Evolutionary conservation across 495 filamentous ascomycete genomes (phyloP).

Genomic region (Aspergillus avenaceus): DNA sequence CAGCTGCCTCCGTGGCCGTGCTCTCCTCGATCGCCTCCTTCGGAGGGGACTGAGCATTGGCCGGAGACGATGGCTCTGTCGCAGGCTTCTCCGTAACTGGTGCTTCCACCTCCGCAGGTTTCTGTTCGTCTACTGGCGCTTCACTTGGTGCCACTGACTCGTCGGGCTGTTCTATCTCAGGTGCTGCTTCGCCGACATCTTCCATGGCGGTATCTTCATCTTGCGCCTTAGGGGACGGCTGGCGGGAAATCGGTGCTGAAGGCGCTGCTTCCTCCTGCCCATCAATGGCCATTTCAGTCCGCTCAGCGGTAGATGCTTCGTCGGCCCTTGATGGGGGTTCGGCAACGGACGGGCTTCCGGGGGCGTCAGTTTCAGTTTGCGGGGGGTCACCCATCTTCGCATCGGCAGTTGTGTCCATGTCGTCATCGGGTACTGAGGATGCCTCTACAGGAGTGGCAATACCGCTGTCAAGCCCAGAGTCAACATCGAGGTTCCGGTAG

Average conservation of each 20-base stretch:
- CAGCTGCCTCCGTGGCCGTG: constrained; percentile 11
- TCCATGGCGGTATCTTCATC: constrained; percentile 65
- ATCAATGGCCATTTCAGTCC: constrained; percentile 36
- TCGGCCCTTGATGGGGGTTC: constrained; percentile 29
- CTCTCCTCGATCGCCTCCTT: constrained; percentile 21
- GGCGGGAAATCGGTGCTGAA: constrained; percentile 37
- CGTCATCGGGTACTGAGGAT: constrained; percentile 48
- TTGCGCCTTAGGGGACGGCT: constrained; percentile 45
- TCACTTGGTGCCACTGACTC: constrained; percentile 13
- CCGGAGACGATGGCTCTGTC: constrained; percentile 18
- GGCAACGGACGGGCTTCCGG: constrained; percentile 17
- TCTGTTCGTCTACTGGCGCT: constrained; percentile 16
- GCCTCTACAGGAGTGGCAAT: constrained; percentile 49
- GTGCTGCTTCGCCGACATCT: constrained; percentile 39
- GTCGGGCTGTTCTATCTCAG: constrained; percentile 20
- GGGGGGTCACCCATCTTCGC: constrained; percentile 46
- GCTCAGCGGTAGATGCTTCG: constrained; percentile 32
- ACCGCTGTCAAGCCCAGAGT: constrained; percentile 63
- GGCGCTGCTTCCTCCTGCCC: constrained; percentile 31
- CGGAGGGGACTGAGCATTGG: constrained; percentile 14
- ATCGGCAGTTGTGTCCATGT: constrained; percentile 46
- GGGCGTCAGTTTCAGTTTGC: constrained; percentile 33
- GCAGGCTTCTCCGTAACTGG: constrained; percentile 17
- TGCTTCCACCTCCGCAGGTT: constrained; percentile 19
- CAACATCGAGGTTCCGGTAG: constrained; percentile 59